phyloP scores from a whole-genome alignment of 2,329 filamentous ascomycete species.

The Phaeosphaeriaceae sp. region DNA sequence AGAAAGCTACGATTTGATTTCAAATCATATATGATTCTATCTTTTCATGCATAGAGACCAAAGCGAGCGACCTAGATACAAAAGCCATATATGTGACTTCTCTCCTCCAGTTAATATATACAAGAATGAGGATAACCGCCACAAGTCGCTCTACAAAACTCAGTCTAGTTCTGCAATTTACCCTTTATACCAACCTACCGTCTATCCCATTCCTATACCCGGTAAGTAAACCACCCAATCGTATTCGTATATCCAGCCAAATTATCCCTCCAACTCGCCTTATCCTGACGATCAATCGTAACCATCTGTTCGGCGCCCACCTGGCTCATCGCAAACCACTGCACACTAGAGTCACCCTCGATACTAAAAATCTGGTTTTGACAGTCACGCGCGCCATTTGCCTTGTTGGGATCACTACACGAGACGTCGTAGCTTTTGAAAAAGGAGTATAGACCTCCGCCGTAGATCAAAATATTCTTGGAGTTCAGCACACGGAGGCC shows the following conservation, averaged over 20 bases:
- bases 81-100: neutral
- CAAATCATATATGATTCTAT: neutral
- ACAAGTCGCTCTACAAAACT: neutral
- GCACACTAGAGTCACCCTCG: constrained; percentile 49
- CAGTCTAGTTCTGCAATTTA: neutral
- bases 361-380: constrained; percentile 60
- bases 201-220: constrained; percentile 22
- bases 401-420: constrained; percentile 32
- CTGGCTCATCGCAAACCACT: constrained; percentile 58
- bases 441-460: constrained; percentile 72
- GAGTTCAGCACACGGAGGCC: constrained; percentile 68
- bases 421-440: constrained; percentile 66
- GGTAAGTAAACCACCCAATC: constrained; percentile 44
- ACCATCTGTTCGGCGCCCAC: constrained; percentile 57
- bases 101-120: neutral
- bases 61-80: constrained; percentile 8
- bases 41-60: neutral
- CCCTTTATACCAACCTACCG: too few relatives aligned
- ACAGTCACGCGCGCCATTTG: constrained; percentile 49
- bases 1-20: neutral
- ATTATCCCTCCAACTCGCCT: constrained; percentile 57
- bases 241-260: constrained; percentile 48
- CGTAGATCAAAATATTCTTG: constrained; percentile 65
- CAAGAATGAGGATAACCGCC: neutral
- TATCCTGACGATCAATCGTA: constrained; percentile 50